Evolutionary conservation across 225 moss, liverwort and hornwort species (phyloP), one percentile per base, ranked within the genome.

Genomic region (Anthoceros angustus): DNA sequence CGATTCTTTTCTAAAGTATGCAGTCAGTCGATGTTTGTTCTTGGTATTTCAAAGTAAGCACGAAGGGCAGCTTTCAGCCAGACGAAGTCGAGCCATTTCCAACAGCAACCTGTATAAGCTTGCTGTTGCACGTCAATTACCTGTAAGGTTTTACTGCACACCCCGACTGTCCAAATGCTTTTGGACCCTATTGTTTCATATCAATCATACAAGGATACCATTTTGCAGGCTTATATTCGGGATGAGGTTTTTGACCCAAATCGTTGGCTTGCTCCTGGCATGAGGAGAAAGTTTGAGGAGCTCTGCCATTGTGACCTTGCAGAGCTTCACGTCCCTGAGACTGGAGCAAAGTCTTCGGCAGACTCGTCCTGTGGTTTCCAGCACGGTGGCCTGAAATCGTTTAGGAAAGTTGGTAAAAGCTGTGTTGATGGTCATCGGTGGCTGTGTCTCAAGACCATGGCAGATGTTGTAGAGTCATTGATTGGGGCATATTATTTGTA

Each of bases 1-100:
- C 3, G 98, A 98, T 69, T 98, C 98, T 5, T 98, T 89, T 67
- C 62, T 98, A 60, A 98, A 98, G 62, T 98, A 98, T 42, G 84
- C 92, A 9, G 80, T 84, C 76, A 98, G 87, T 69, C 75, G 84
- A 49, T 85, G 77, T 62, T 78, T 98, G 39, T 98, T 92, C 77
- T 81, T 98, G n/a, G 74, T 78, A 24, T 77, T 74, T 43, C 74
- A 80, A 14, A 72, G 72, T 11, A 89, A 83, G 39, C 87, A 89
- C 62, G 98, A 98, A 76, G 98, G 98, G 41, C 81, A 87, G 72
- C 74, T 98, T 43, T 89, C 98, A 65, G 89, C 86, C 14, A 78
- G 84, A 69, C 92, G 98, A 38, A 79, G 82, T 74, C 81, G 80
- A 62, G 77, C 83, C 64, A 98, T 98, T 60, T 83, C 87, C 74